These are phyloP conservation scores for Anisogramma anomala DNA, from an alignment of 2,329 filamentous ascomycete species.

Conservation along the genomic window DNA sequence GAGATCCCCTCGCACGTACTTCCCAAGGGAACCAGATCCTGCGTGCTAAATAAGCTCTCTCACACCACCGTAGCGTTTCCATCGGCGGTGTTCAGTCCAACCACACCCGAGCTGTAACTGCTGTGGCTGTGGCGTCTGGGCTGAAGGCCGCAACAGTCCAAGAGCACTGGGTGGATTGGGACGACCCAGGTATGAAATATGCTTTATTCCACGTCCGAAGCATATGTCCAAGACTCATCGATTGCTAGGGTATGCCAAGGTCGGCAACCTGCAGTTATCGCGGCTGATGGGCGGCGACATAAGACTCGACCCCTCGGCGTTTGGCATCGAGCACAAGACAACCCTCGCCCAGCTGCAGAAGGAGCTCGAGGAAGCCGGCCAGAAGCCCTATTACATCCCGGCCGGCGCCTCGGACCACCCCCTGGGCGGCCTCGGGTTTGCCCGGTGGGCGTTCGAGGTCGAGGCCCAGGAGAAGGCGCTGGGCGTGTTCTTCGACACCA, in stretches of 20 bases:
- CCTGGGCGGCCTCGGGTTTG: slow-evolving; percentile 58
- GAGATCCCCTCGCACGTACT: not conserved
- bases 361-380: slow-evolving; percentile 40
- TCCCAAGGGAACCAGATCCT: not conserved
- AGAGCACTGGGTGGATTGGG: slow-evolving; percentile 57
- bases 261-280: slow-evolving; percentile 62
- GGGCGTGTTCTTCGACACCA: slow-evolving; percentile 54
- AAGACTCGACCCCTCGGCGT: slow-evolving; percentile 45
- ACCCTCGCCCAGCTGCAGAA: slow-evolving; percentile 43
- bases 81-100: slow-evolving; percentile 61
- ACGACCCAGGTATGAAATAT: slow-evolving; percentile 26
- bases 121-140: slow-evolving; percentile 46
- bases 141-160: slow-evolving; percentile 48
- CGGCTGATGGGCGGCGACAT: slow-evolving; percentile 56
- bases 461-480: slow-evolving; percentile 48
- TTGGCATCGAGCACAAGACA: slow-evolving; percentile 58
- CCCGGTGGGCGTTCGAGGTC: slow-evolving; percentile 60
- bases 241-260: slow-evolving; percentile 42
- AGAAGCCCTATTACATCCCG: slow-evolving; percentile 60
- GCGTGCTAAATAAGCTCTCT: not conserved
- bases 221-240: not conserved
- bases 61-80: slow-evolving; percentile 29
- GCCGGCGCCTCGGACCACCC: slow-evolving; percentile 61
- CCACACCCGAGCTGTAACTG: slow-evolving; percentile 57
- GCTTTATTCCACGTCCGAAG: not conserved